Evolutionary conservation across 192 early-diverging fungal species (phyloP).

Genomic region (Fimicolochytrium jonesii): DNA sequence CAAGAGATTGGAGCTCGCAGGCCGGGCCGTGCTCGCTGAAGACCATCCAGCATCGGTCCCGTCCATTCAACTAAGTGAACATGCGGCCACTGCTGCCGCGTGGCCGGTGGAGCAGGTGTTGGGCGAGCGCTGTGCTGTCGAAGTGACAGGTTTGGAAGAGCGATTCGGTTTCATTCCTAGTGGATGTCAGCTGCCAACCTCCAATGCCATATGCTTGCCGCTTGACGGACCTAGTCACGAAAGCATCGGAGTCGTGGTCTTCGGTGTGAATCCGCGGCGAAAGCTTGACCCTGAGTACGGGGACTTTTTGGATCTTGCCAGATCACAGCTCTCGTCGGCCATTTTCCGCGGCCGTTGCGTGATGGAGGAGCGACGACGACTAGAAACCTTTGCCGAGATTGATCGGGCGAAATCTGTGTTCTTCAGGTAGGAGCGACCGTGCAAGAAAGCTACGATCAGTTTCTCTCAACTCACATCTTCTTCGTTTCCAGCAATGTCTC

Average conservation of each 20-base stretch:
- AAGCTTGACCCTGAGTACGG: background rate
- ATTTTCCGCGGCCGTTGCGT: background rate
- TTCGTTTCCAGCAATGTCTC: slow-evolving; percentile 16
- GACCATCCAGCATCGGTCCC: too few relatives aligned
- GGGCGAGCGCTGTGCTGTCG: background rate
- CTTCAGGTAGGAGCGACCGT: too few relatives aligned
- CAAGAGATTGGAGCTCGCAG: too few relatives aligned
- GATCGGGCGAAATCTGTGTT: slow-evolving; percentile 5
- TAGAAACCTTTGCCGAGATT: background rate
- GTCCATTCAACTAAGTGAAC: background rate
- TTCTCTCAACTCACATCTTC: too few relatives aligned
- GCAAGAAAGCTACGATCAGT: too few relatives aligned
- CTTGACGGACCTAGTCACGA: background rate
- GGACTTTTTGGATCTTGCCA: slow-evolving; percentile 1
- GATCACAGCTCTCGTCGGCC: background rate
- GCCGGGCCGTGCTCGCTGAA: too few relatives aligned
- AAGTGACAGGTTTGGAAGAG: background rate
- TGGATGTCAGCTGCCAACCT: background rate
- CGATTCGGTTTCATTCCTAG: background rate
- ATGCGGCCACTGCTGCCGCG: too few relatives aligned
- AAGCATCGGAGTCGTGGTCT: background rate
- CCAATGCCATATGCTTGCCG: too few relatives aligned
- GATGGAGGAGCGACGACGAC: background rate
- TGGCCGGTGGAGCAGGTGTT: background rate
- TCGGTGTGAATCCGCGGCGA: slow-evolving; percentile 1